These are phyloP conservation scores for Graphium sp. DNA, from an alignment of 2,329 filamentous ascomycete species.

Conservation along the genomic window DNA sequence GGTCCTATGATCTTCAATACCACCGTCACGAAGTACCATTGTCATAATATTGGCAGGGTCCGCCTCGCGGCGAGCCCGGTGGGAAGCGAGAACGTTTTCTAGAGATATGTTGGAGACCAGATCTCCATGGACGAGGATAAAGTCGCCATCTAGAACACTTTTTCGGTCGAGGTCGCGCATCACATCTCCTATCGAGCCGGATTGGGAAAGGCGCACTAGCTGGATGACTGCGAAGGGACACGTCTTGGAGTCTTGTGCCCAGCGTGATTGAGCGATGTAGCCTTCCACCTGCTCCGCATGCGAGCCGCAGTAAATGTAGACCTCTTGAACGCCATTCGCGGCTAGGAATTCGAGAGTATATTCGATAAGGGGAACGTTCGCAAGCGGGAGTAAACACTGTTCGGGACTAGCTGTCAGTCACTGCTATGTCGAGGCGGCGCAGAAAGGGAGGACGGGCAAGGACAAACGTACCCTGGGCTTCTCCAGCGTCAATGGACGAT, in stretches of 20 bases:
- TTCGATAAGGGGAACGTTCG: conserved; percentile 88
- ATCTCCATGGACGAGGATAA: conserved; percentile 83
- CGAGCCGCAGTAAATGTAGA: conserved; percentile 80
- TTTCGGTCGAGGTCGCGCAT: conserved; percentile 86
- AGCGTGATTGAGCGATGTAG: conserved; percentile 65
- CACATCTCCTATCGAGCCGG: conserved; percentile 79
- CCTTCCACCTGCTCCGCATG: conserved; percentile 76
- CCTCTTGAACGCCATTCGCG: conserved; percentile 86
- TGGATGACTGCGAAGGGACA: conserved; percentile 63
- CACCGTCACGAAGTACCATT: conserved; percentile 70
- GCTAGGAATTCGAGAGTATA: conserved; percentile 95
- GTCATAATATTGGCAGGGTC: conserved; percentile 98
- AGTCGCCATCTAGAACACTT: conserved; percentile 74
- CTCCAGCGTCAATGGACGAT: conserved; percentile 76
- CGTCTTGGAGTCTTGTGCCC: conserved; percentile 39
- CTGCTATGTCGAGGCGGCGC: conserved; percentile 7
- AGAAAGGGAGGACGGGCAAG: not conserved
- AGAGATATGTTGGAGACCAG: conserved; percentile 79
- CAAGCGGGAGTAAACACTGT: conserved; percentile 81
- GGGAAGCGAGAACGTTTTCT: conserved; percentile 60
- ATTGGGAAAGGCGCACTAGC: conserved; percentile 70
- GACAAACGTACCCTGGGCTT: conserved; percentile 57
- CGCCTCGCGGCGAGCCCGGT: conserved; percentile 62
- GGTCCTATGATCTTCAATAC: conserved; percentile 51
- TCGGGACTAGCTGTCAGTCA: not conserved